Base-by-base conservation (phyloP, 352 stramenopile genomes). In the Phytophthora ramorum region DNA sequence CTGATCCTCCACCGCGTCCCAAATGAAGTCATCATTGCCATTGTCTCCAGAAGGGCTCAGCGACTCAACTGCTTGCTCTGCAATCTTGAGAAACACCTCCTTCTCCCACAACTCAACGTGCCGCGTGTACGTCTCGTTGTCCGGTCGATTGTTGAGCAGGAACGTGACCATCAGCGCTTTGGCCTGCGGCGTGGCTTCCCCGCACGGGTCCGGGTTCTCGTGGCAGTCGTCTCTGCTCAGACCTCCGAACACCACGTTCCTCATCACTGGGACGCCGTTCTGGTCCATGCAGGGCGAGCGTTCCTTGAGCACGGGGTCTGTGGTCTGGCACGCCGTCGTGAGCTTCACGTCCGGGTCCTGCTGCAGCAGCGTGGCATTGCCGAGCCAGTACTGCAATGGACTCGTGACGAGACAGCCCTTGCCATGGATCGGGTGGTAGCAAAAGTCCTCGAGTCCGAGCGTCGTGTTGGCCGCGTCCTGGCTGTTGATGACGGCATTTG, bases 261-360 rank as follows among this genome's bases (percentile, higher is more conserved):
- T 77, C 86, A 97, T 96, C 6, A 97, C 91, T 2, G 91, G 90
- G 7, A 96, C 75, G n/a, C 91, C 91, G 53, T 94, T 97, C 67
- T 93, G 72, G 59, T 97, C 90, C 84, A 97, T 93, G 32, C 90
- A 97, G 7, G 89, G 88, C 7, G 86, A 73, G 38, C 60, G 66
- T 12, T 87, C 45, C 45, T 89, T 77, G 3, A 92, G 71, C 6
- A 45, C 50, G 4, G 67, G 64, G 35, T 93, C 81, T 12, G 70
- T 89, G 0, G 89, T 97, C 63, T 97, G 90, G 40, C 90, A 97
- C 7, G 88, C 86, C 1, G 87, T 87, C 28, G 90, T 97, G 66
- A 96, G 87, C 60, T 95, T 96, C 26, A 95, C 87, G 41, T 93
- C 82, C 5, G 85, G 78, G 57, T 97, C 90, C 2, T 75, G 50